phyloP scores from a whole-genome alignment of 106 monocot species.

The Dendrobium officinale region DNA sequence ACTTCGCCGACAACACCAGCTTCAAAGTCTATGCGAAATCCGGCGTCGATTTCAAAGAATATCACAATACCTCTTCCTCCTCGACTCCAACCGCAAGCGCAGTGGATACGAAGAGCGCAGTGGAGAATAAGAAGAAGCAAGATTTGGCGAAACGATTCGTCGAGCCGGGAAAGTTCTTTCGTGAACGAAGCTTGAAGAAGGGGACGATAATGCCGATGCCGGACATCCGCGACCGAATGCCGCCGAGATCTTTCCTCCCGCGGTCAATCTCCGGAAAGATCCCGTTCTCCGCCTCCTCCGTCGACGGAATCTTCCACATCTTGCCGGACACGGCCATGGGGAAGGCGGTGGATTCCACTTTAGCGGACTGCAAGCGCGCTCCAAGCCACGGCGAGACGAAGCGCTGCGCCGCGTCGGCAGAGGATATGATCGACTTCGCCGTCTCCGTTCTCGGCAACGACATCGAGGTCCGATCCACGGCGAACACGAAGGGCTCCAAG shows the following conservation, averaged over 20 bases:
- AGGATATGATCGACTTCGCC: conserved; percentile 84
- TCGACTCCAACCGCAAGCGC: neutral
- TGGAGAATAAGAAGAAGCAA: neutral
- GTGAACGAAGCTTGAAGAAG: conserved; percentile 45
- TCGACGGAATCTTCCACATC: conserved; percentile 31
- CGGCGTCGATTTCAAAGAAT: conserved; percentile 29
- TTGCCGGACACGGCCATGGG: conserved; percentile 47
- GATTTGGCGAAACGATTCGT: conserved; percentile 38
- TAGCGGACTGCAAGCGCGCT: conserved; percentile 57
- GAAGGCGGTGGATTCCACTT: conserved; percentile 42
- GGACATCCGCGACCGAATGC: conserved; percentile 70
- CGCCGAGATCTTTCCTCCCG: conserved; percentile 61
- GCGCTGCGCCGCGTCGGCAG: conserved; percentile 62
- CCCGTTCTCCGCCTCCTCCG: conserved; percentile 41
- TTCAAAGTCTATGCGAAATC: conserved; percentile 61
- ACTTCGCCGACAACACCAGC: conserved; percentile 34
- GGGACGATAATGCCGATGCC: conserved; percentile 75
- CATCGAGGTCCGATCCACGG: conserved; percentile 58
- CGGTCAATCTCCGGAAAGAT: conserved; percentile 39
- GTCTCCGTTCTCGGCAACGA: conserved; percentile 46
- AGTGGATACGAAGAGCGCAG: neutral
- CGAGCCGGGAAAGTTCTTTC: conserved; percentile 86
- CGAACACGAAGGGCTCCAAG: conserved; percentile 31
- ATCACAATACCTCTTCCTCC: conserved; percentile 30
- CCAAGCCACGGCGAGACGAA: conserved; percentile 86